Base-by-base conservation (phyloP, 345 rosid species). In the Syzygium oleosum region DNA sequence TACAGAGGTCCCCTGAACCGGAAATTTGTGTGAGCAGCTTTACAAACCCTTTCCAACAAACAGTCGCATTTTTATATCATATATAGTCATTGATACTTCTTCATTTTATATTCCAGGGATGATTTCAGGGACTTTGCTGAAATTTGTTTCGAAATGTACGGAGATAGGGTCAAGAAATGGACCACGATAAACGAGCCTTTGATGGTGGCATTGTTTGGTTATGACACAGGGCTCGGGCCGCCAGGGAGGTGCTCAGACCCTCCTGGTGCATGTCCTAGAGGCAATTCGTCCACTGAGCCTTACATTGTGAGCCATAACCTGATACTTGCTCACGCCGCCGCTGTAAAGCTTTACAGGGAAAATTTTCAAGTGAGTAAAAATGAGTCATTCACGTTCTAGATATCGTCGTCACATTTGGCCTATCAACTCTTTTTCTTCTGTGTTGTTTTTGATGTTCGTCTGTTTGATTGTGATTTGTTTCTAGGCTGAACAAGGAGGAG, bases 101-200 rank as follows among this genome's bases (percentile, higher is more conserved):
- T 56, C 29, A 23, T 25, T 58, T 51, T 58, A 58, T 58, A 58
- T n/a, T 84, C 63, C 92, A 91, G 95, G 88, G 83, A 93, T 85
- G 93, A 93, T 91, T 92, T 91, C 88, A 92, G 55, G 89, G 91
- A 91, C 87, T 93, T 89, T 52, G 58, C 89, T 77, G 94, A 91
- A 51, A 25, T 90, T n/a, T 92, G 92, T 84, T 93, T 93, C 38
- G 78, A 85, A 43, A 77, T 87, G 79, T 92, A 87, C 63, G 95
- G 95, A 83, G 93, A 92, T 55, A 89, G 95, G 31, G 92, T 93
- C 53, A 93, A 92, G 85, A 85, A 89, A n/a, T 93, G 95, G 93
- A 77, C 87, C 43, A 91, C 94, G 41, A 89, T 93, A 23, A 93
- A 93, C 9, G 93, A 93, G 83, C 95, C 93, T 56, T 80, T 86